Percentiles rank a stretch among this genome's conserved stretches.
These are phyloP conservation scores for Oemleria cerasiformis DNA, from an alignment of 306 rosid genomes.

Conservation along the genomic window DNA sequence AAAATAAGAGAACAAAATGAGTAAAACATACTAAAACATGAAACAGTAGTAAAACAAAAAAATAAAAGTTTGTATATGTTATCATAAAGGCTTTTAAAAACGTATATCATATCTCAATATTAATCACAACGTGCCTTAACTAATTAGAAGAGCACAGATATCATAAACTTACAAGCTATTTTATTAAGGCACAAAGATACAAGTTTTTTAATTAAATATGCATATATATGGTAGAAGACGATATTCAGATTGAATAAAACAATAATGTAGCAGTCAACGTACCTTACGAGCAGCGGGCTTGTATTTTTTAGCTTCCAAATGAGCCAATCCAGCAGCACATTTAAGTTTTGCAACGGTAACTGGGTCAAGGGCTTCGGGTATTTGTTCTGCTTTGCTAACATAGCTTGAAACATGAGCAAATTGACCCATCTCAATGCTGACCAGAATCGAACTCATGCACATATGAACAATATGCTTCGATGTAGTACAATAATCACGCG, in stretches of 20 bases:
- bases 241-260: not conserved
- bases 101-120: not conserved
- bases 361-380: conserved; percentile 60
- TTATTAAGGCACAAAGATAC: not conserved
- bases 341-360: conserved; percentile 60
- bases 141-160: not conserved
- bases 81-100: not conserved
- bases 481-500: conserved; percentile 97
- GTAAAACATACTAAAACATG: not conserved
- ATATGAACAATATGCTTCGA: conserved; percentile 91
- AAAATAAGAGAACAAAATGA: not conserved
- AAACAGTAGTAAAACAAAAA: not conserved
- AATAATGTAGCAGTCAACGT: conserved; percentile 15
- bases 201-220: not conserved
- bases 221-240: not conserved
- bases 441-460: conserved; percentile 92
- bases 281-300: conserved; percentile 99
- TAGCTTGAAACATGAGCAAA: conserved; percentile 90
- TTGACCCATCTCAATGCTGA: conserved; percentile 99
- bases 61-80: too few relatives aligned
- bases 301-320: conserved; percentile 90
- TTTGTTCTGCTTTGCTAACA: conserved; percentile 86
- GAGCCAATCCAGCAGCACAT: conserved; percentile 95
- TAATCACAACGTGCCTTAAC: not conserved
- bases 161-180: not conserved